Evolutionary conservation across 345 rosid species (phyloP).

Genomic region (Ceriops tagal): DNA sequence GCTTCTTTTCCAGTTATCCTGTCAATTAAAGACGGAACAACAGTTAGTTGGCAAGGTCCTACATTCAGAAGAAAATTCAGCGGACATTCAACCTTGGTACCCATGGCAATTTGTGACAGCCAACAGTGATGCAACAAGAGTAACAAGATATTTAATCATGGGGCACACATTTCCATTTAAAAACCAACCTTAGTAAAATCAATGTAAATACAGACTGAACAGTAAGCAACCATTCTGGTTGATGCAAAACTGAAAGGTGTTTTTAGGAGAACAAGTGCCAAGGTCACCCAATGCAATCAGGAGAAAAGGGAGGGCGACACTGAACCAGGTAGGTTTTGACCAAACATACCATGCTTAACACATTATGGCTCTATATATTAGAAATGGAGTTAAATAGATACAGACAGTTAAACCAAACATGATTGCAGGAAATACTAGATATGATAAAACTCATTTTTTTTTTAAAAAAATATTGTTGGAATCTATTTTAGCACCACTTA

Average conservation of each 20-base stretch:
- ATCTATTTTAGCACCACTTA: no score
- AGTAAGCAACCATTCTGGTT: no score
- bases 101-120: not conserved
- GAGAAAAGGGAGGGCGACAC: no score
- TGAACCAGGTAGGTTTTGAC: not conserved
- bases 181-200: not conserved
- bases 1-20: constrained; percentile 97
- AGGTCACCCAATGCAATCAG: not conserved
- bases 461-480: no score
- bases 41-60: constrained; percentile 5
- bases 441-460: no score
- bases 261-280: not conserved
- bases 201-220: no score
- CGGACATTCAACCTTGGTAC: not conserved
- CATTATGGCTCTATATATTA: no score
- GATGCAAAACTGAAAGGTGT: not conserved
- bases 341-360: no score
- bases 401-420: no score
- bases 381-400: no score
- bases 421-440: no score
- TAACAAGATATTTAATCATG: not conserved
- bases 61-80: not conserved
- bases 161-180: not conserved
- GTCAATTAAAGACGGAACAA: constrained; percentile 23
- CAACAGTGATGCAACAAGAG: not conserved